Conservation (phyloP, 768 basidiomycete species). For the Suillus subaureus region DNA sequence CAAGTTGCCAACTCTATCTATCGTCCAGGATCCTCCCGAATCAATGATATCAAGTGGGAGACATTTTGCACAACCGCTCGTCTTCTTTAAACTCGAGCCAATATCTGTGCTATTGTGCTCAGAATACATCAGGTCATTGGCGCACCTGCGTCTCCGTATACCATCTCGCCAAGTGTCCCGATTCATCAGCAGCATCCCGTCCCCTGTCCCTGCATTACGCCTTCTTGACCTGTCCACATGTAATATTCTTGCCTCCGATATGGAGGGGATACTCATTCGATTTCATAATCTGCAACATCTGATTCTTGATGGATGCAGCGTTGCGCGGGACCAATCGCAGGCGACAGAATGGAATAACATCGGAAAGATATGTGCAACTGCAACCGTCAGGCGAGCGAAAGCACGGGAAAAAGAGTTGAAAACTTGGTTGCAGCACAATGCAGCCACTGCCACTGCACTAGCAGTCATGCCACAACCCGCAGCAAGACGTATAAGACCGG, state of each 20-base stretch:
- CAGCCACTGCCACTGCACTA: conserved; percentile 9
- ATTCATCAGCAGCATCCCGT: conserved; percentile 36
- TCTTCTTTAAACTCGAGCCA: conserved; percentile 73
- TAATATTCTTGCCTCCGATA: conserved; percentile 51
- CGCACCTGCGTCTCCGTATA: conserved; percentile 67
- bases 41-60: conserved; percentile 35
- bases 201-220: conserved; percentile 45
- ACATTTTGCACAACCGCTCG: conserved; percentile 83
- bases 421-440: conserved; percentile 46
- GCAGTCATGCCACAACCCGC: conserved; percentile 7
- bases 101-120: conserved; percentile 52
- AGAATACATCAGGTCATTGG: conserved; percentile 44
- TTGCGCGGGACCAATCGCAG: conserved; percentile 52
- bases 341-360: conserved; percentile 61
- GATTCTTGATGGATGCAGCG: conserved; percentile 67
- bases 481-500: conserved; percentile 37
- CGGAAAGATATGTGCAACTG: conserved; percentile 62
- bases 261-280: conserved; percentile 54
- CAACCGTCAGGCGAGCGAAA: conserved; percentile 60
- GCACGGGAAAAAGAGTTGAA: conserved; percentile 68
- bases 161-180: conserved; percentile 63
- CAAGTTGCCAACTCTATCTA: conserved; percentile 51
- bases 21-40: conserved; percentile 67
- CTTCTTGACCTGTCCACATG: conserved; percentile 81
- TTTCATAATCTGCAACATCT: conserved; percentile 61